phyloP scores from a whole-genome alignment of 257 asterid genomes.

The Solanum sejunctum region DNA sequence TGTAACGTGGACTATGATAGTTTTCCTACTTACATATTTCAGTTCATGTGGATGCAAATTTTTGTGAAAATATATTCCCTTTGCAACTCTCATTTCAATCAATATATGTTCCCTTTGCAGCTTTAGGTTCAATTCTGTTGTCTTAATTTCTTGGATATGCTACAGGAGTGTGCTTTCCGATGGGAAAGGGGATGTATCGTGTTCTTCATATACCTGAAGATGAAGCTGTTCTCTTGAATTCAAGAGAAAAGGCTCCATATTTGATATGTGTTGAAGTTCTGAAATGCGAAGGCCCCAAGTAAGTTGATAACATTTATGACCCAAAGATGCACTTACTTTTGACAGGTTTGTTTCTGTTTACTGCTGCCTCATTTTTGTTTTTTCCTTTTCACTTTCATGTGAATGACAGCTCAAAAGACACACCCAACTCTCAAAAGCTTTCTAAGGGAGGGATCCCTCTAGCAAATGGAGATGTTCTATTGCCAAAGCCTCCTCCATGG shows the following conservation, averaged over 20 bases:
- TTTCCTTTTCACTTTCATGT: constrained; percentile 11
- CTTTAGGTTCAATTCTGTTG: not conserved
- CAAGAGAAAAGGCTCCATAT: constrained; percentile 99
- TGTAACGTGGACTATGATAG: not conserved
- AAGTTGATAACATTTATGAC: constrained; percentile 7
- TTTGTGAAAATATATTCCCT: not conserved
- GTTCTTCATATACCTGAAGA: constrained; percentile 97
- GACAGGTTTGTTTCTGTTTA: not conserved
- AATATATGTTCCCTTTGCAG: not conserved
- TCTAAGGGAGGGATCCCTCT: constrained; percentile 96
- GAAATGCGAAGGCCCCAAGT: constrained; percentile 82
- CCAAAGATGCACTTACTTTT: not conserved
- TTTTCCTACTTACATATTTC: not conserved
- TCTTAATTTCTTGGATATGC: constrained; percentile 9
- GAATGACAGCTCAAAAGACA: constrained; percentile 63
- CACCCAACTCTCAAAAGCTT: constrained; percentile 57
- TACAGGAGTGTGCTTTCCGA: constrained; percentile 85
- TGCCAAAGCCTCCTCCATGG: constrained; percentile 99
- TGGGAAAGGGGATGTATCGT: constrained; percentile 94
- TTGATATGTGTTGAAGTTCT: constrained; percentile 89
- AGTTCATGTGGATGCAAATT: not conserved
- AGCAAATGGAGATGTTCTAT: constrained; percentile 92
- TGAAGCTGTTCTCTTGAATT: constrained; percentile 95
- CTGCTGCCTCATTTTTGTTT: not conserved
- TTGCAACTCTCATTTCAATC: not conserved